Evolutionary conservation across 2,329 filamentous ascomycete genomes (phyloP).

Genomic region (Cordyceps farinosa): DNA sequence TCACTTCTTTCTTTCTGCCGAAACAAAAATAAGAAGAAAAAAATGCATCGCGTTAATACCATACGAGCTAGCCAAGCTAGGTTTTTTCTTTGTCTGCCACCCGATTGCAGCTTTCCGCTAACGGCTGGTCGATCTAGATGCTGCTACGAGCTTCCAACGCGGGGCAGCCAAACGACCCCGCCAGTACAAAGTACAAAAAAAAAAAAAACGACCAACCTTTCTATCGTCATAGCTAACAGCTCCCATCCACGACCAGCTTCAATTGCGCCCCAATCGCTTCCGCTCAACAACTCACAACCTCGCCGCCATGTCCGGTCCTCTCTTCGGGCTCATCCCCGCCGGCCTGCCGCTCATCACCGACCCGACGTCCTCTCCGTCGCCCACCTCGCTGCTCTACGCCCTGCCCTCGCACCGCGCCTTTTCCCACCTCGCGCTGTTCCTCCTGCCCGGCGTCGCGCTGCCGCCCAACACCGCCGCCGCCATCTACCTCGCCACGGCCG

Average conservation of each 20-base stretch:
- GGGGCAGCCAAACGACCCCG: no score
- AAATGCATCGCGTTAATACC: no score
- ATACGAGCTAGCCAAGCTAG: no score
- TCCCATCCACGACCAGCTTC: neutral
- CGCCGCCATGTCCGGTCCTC: conserved; percentile 39
- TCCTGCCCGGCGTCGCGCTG: conserved; percentile 73
- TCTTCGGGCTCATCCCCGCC: conserved; percentile 59
- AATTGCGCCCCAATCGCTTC: no score
- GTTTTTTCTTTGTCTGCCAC: no score
- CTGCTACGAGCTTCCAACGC: no score
- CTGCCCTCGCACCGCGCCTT: conserved; percentile 53
- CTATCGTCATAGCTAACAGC: neutral
- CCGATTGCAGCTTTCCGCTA: no score
- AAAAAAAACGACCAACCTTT: no score
- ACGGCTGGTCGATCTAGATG: no score
- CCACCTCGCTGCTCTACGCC: conserved; percentile 55
- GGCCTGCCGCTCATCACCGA: conserved; percentile 55
- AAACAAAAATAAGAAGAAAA: no score
- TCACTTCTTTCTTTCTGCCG: no score
- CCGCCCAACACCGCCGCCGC: conserved; percentile 77
- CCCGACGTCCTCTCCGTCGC: conserved; percentile 51
- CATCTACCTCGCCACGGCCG: conserved; percentile 71
- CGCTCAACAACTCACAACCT: neutral
- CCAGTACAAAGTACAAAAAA: no score
- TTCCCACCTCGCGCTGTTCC: conserved; percentile 82